Evolutionary conservation across 805 yeast genomes (phyloP), one percentile per base, ranked within the genome.

Genomic region (Zygoascus ofunaensis): DNA sequence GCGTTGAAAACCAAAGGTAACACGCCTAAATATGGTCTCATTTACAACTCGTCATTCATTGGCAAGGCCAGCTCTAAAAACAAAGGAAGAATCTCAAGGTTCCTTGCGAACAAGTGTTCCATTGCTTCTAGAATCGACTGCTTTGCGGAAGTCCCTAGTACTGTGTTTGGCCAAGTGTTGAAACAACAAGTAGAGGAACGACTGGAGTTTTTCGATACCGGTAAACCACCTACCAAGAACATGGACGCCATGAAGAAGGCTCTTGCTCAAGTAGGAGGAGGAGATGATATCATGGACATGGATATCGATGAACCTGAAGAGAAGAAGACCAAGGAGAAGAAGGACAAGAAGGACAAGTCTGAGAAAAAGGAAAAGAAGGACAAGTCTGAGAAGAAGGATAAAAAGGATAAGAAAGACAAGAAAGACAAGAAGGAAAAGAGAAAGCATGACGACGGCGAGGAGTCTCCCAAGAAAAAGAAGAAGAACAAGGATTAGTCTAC

Each of bases 11-110:
- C 96, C 52, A 87, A 87, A 71, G 95, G 94, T 65, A 86, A 89
- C 71, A 87, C 97, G 55, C 97, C 97, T 56, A 87, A 87, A 66
- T 87, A 87, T 67, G 97, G 97, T 61, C 77, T 87, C 63, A 86
- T 87, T 60, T 87, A 89, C 74, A 95, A 89, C 71, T 85, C 96
- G 38, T 83, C 94, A 26, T 87, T 87, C 68, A 87, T 87, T 59
- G 95, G 95, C 57, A 82, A 79, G 68, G 98, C 98, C 49, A 73
- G 87, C 51, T 81, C 94, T 54, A 92, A 92, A 74, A 92, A 92
- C 75, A 92, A 92, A 80, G 98, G 98, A 69, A 83, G 97, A 77
- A 92, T 92, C 56, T 90, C 98, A 41, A 83, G 98, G 72, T 92
- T 89, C 71, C 74, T 92, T 69, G 98, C 98, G 55, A 92, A 92